Evolutionary conservation across 176 grass and related monocot genomes (phyloP), one percentile per base, ranked within the genome.

Genomic region (Pontederia crassipes): DNA sequence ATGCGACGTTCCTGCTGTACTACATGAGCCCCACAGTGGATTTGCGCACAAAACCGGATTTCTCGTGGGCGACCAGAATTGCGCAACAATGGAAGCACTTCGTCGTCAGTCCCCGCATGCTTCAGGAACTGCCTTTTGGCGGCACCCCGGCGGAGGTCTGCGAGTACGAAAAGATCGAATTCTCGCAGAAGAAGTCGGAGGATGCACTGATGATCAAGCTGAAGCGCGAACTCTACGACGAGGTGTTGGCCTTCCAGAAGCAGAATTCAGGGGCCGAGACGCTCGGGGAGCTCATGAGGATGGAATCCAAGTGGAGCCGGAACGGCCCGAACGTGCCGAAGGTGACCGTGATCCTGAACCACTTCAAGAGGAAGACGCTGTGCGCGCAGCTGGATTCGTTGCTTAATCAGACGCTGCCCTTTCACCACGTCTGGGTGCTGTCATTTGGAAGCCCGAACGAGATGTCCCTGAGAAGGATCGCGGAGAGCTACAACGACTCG

Each of bases 1-100:
- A 97, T 67, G 93, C 93, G 47, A 97, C 93, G 26, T 97, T 91
- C 73, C 87, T 97, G 15, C 84, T 97, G 59, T 97, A 97, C 76
- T 97, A 85, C 87, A 97, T 97, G 93, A 97, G 81, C 81, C 87
- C 93, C 54, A 27, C 87, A 47, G 76, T 92, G 16, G 93, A 98
- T 72, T 61, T 97, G 46, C 77, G 81, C 55, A 67, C 64, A 18
- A 85, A 90, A 58, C 84, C 87, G 0, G 87, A 98, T 79, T 87
- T 92, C 14, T 59, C 81, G 0, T 98, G 93, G 93, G 87, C 87
- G 11, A 77, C 67, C 18, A 81, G 84, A 46, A 74, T 98, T 66
- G 87, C 93, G 12, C 81, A 91, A 61, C 81, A 80, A 24, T 88
- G 81, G 93, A 88, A 83, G 76, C 84, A 92, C 46, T 64, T 88